Evolutionary conservation across 345 rosid species (phyloP).

Genomic region (Camelina hispida): DNA sequence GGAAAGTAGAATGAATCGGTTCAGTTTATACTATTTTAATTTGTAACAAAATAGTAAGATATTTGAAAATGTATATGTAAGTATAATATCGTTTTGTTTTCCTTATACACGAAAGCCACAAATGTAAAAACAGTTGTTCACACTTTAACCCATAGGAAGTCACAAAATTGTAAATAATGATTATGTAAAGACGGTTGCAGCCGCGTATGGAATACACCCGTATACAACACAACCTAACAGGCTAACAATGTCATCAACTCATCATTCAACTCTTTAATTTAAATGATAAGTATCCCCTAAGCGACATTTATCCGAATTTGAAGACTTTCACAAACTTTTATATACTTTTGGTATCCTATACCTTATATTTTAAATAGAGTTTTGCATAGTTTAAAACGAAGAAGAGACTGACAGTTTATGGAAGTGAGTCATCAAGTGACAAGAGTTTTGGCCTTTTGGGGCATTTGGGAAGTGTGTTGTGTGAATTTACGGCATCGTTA

Average conservation of each 20-base stretch:
- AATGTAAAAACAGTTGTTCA: background rate
- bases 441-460: constrained; percentile 27
- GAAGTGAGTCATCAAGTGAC: background rate
- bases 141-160: background rate
- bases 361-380: too few species aligned
- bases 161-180: background rate
- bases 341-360: background rate
- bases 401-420: constrained; percentile 12
- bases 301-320: background rate
- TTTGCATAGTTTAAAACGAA: background rate
- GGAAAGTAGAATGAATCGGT: background rate
- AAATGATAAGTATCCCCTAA: background rate
- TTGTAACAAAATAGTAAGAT: background rate
- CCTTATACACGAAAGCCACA: background rate
- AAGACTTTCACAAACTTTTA: background rate
- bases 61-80: background rate
- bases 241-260: background rate
- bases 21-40: background rate
- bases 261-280: background rate
- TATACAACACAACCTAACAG: background rate
- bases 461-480: constrained; percentile 25
- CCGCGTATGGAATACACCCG: background rate
- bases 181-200: background rate
- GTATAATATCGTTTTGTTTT: background rate
- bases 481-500: constrained; percentile 24